These are phyloP conservation scores for Pythium volutum DNA, from an alignment of 352 stramenopile species.

Conservation along the genomic window DNA sequence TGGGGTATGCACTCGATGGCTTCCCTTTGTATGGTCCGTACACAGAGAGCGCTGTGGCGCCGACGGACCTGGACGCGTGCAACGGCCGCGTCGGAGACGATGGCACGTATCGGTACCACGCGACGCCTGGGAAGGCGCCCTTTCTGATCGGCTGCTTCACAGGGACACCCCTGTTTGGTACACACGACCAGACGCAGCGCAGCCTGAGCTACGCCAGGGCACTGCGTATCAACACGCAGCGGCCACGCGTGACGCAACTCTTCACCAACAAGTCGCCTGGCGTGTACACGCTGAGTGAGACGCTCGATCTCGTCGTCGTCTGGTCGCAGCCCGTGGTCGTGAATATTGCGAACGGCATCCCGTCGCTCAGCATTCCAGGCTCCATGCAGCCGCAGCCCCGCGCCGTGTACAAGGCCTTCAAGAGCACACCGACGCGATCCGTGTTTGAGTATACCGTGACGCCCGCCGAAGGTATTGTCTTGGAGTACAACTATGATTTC, in stretches of 20 bases:
- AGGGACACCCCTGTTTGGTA: constrained; percentile 22
- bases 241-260: constrained; percentile 38
- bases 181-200: constrained; percentile 31
- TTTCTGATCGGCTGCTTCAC: constrained; percentile 72
- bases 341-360: constrained; percentile 28
- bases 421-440: constrained; percentile 35
- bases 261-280: constrained; percentile 62
- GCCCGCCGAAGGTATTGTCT: constrained; percentile 11
- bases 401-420: constrained; percentile 38
- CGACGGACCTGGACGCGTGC: constrained; percentile 60
- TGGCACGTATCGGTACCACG: constrained; percentile 69
- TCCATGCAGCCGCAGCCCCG: constrained; percentile 29
- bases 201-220: constrained; percentile 60
- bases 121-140: constrained; percentile 34
- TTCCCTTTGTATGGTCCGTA: constrained; percentile 73
- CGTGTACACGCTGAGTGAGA: constrained; percentile 55
- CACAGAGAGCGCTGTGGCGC: constrained; percentile 37
- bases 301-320: constrained; percentile 54
- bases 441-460: constrained; percentile 55
- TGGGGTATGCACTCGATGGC: constrained; percentile 74
- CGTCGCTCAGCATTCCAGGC: constrained; percentile 34
- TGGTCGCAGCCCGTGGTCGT: constrained; percentile 54
- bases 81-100: constrained; percentile 62
- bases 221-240: constrained; percentile 45
- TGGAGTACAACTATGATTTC: constrained; percentile 50